These are phyloP conservation scores for Aspergillus ochraceus DNA, from an alignment of 2,329 filamentous ascomycete species.

Conservation along the genomic window DNA sequence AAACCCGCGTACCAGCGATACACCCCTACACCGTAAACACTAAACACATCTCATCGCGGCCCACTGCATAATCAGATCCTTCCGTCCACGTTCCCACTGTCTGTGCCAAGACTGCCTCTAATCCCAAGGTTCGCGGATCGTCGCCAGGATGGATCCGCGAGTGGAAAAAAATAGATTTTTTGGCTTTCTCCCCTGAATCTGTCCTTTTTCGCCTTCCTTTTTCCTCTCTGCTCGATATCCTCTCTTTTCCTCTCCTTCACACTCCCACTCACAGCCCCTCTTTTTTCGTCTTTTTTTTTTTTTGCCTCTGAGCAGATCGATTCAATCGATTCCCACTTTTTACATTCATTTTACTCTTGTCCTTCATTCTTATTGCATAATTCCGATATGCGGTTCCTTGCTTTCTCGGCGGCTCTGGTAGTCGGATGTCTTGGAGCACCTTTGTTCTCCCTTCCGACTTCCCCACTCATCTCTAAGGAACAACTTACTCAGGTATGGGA, in stretches of 20 bases:
- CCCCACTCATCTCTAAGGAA: conserved; percentile 1
- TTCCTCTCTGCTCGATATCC: background rate
- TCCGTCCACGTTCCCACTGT: background rate
- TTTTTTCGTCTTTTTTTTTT: background rate
- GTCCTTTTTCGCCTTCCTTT: background rate
- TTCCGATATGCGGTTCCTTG: conserved; percentile 8
- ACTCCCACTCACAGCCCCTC: background rate
- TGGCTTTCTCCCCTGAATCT: background rate
- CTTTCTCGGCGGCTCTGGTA: conserved; percentile 4
- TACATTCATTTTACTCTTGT: background rate
- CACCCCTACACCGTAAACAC: too few species aligned
- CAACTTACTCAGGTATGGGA: conserved; percentile 5
- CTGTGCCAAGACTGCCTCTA: too few species aligned
- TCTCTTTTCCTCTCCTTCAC: background rate
- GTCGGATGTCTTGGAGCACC: conserved; percentile 10
- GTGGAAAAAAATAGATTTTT: background rate
- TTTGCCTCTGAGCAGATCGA: background rate
- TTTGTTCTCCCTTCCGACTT: background rate
- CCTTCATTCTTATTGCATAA: background rate
- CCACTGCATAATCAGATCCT: background rate
- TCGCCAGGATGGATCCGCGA: background rate
- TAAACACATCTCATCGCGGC: too few species aligned
- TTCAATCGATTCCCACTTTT: conserved; percentile 1
- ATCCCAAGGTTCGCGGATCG: background rate
- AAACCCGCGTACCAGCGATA: too few species aligned